Base-by-base conservation (phyloP, 2,329 filamentous ascomycete species). In the Aspergillus tubingensis region DNA sequence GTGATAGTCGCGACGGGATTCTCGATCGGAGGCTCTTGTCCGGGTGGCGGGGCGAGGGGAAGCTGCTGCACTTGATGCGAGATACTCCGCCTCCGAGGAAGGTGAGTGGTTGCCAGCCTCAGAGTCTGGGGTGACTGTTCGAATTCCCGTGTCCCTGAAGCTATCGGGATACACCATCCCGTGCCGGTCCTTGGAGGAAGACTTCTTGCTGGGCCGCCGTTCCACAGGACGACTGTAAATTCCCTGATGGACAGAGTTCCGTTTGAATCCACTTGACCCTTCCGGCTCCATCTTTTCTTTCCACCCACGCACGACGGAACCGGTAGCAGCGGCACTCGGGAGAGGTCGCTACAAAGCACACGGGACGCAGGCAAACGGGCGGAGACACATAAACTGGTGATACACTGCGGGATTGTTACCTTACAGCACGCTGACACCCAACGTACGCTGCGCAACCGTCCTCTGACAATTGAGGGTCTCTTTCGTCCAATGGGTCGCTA, bases 81-180 rank as follows among this genome's bases (percentile, higher is more conserved):
- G 64, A 61, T 70, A 65, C 52, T 78, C 76, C 43, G 70, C 66
- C 53, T 79, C 76, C 47, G 76, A 77, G 50, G 72, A 62, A 53
- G 75, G 72, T n/a, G 76, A 78, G 53, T 77, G 68, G 57, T 73
- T 76, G 58, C 70, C 67, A 17, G 70, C 65, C 52, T 72, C 74
- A 49, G 72, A 76, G 62, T 82, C 80, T 48, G 80, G 80, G 17
- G 79, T 81, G 61, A 80, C 78, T 15, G 79, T 76, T 63, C 79
- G 77, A 60, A 81, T 80, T 43, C 76, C 76, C 21, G 71, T 72
- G 50, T 79, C 78, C 60, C 74, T 74, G 62, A 80, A 78, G 58
- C 71, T 79, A 63, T 81, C 80, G 30, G 77, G 76, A 62, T 80
- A 80, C 25, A 80, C 72, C 66, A 77, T 78, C 50, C 78, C 79